Base-by-base conservation (phyloP, 176 grass and related monocot genomes). In the Stipa capillata region DNA sequence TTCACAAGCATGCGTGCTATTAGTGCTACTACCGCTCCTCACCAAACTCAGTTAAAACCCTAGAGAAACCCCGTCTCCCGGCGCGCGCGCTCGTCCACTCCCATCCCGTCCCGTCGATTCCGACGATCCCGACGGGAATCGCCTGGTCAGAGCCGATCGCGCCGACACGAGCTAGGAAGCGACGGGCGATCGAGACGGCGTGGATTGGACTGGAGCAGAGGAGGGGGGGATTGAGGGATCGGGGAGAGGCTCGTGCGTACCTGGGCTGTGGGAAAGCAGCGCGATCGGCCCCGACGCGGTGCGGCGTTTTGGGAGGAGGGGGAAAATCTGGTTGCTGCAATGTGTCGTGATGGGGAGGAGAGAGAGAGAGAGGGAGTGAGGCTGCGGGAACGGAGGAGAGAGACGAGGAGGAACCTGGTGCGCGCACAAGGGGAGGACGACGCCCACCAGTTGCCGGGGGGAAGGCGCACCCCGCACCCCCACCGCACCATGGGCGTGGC, bases 41-140 rank as follows among this genome's bases (percentile, higher is more conserved):
- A 39, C 80, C 49, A 73, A 83, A 66, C 67, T 42, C 58, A 28
- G 83, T 57, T 37, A 83, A 67, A 88, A 83, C 57, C 73, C 80
- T 83, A 79, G 28, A 48, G 43, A 83, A 83, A 40, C 45, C 54
- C 45, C 14, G n/a, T 1, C 17, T 27, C 31, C 8, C 41, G 7
- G 32, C 53, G 8, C 23, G 6, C 4, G 5, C 13, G 33, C 7
- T 54, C 60, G 13, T n/a, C n/a, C 37, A 39, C 49, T 41, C 54
- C 17, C 76, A 29, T 49, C 37, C 66, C 33, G 51, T 52, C 73
- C 50, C 81, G 44, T 73, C 75, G 39, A 24, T 1, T 58, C 20
- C 39, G 4, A 32, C 59, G 21, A 21, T 74, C 77, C 25, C 34
- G 2, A 8, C 63, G 27, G 28, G 50, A 20, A 34, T 44, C 24